Evolutionary conservation across 2,329 filamentous ascomycete species (phyloP), one percentile per base, ranked within the genome.

Genomic region (Pestalotiopsis sp.): DNA sequence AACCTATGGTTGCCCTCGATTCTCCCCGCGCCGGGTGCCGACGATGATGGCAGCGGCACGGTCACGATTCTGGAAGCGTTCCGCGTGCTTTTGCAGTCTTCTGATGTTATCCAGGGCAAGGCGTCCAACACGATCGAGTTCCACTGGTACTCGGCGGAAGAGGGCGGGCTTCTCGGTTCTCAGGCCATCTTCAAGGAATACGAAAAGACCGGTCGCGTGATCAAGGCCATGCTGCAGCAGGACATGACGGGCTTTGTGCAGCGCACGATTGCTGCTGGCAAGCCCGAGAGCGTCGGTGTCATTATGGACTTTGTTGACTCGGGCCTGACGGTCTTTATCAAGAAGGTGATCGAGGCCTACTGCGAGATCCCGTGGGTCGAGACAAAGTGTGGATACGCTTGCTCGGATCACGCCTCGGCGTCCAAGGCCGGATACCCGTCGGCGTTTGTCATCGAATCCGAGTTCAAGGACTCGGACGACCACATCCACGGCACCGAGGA

Each of bases 141-240:
- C 80, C 95, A 98, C 77, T 94, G 91, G 91, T 94, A 93, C 80
- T 90, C 88, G n/a, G 92, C 91, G 0, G 92, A 94, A 76, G 92
- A 94, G 76, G 91, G 90, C 17, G 92, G 92, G 12, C 84, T 94
- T 65, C 75, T 83, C 6, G 81, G 81, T 31, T 95, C 92, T 75
- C 94, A 97, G 79, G 95, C 93, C 67, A 93, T 98, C 79, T 98
- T 98, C 84, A 86, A 88, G 64, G 83, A 88, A 7, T 98, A 98
- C 77, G 91, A 93, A 80, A 89, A 91, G 78, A 81, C 88, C 25
- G 86, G 87, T 39, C 88, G 91, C 31, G 90, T 95, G 72, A 87
- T 98, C 79, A 97, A 95, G 83, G 95, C 95, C 41, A 98, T 98
- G 96, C 88, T 98, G 67, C 95, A 98, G 83, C 95, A 98, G 81